Base-by-base conservation (phyloP, 2,329 filamentous ascomycete genomes). In the Paradendryphiella salina region DNA sequence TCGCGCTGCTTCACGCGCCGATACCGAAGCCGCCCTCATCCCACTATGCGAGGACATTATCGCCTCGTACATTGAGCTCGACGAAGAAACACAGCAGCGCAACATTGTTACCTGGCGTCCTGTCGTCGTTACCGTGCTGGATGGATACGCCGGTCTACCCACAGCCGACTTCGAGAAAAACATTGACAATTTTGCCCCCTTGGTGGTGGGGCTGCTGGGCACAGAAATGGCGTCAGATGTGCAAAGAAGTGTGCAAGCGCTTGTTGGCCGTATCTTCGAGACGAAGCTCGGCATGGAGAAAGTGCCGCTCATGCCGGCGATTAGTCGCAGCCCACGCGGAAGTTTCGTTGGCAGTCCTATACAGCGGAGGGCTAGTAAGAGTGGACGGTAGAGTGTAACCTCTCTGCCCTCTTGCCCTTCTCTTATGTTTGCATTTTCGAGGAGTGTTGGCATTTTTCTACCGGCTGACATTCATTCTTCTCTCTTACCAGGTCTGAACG, bases 41-140 rank as follows among this genome's bases (percentile, higher is more conserved):
- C 95, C 95, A 50, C 82, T 99, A 3, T 99, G 94, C 77, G 90
- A 88, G 66, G 94, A 99, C 72, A 96, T 99, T 57, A 87, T 99
- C 54, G 83, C 85, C 31, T 87, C 87, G 11, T 99, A 96, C 73
- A 85, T 90, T 9, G 80, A 82, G 3, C 85, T 99, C 3, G 94
- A 97, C 68, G 92, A 96, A 72, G 95, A 99, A 69, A 95, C 90
- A 21, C 94, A 99, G 74, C 92, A 97, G 70, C 83, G 94, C 48
- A 99, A 99, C 73, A 96, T 99, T 47, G 84, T 95, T 20, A 96
- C 95, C 0, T 99, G 94, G 94, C 82, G 94, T 14, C 94, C 94
- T 0, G 94, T 99, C 0, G 94, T 99, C 1, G 91, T 99, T 14
- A 94, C 96, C 69, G 94, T 99, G 7, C 80, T 99, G 8, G 93